Conservation (phyloP, 257 asterid genomes). For the Datura wrightii region DNA sequence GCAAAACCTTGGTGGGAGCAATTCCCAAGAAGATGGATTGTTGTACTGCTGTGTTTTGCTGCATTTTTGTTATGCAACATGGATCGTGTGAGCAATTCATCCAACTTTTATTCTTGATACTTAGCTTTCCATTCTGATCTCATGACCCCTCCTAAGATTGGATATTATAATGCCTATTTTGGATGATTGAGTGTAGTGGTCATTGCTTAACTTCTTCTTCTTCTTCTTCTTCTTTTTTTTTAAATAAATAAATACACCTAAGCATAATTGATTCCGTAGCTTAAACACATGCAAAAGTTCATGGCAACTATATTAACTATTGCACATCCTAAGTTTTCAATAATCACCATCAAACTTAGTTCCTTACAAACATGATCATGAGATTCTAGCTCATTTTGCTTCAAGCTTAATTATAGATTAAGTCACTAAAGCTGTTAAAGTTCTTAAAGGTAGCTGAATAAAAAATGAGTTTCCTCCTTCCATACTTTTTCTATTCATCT, state of each 20-base stretch:
- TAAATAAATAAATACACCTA: not conserved
- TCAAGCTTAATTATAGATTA: not conserved
- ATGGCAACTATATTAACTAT: not conserved
- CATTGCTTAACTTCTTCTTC: not conserved
- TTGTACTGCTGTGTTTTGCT: conserved; percentile 92
- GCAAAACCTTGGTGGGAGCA: conserved; percentile 72
- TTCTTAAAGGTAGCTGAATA: not conserved
- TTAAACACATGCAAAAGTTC: conserved; percentile 4
- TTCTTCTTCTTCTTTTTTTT: not conserved
- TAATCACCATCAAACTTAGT: conserved; percentile 12
- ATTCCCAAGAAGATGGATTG: conserved; percentile 91
- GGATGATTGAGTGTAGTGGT: not conserved
- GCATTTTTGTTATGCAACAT: conserved; percentile 95
- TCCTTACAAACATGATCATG: conserved; percentile 18
- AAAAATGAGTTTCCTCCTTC: conserved; percentile 19
- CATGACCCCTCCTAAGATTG: not conserved
- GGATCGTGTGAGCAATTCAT: conserved; percentile 81
- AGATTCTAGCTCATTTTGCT: not conserved
- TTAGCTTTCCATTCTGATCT: conserved; percentile 27
- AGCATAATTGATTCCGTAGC: not conserved
- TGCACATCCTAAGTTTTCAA: not conserved
- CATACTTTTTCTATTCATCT: conserved; percentile 2
- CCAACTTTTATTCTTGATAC: conserved; percentile 14
- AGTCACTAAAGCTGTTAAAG: not conserved
- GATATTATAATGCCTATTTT: conserved; percentile 2